Evolutionary conservation across 768 basidiomycete genomes (phyloP).

Genomic region (Lentinula raphanica): DNA sequence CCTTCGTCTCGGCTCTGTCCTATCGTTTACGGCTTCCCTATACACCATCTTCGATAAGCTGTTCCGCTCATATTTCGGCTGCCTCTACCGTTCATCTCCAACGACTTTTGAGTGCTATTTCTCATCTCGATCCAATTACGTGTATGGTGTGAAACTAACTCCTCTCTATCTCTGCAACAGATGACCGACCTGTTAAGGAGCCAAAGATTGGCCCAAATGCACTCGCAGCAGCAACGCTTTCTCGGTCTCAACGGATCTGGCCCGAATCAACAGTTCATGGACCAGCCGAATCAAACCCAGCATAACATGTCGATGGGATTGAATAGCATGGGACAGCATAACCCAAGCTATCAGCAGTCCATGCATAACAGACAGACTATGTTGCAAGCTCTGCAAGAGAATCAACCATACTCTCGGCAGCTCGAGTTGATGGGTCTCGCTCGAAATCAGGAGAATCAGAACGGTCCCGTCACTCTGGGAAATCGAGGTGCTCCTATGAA

Average conservation of each 20-base stretch:
- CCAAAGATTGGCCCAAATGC: conserved; percentile 35
- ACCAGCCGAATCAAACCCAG: conserved; percentile 24
- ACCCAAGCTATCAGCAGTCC: conserved; percentile 23
- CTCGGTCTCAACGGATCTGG: conserved; percentile 20
- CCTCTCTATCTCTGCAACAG: conserved; percentile 24
- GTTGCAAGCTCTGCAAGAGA: conserved; percentile 31
- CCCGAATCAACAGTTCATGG: conserved; percentile 31
- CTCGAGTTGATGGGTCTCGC: conserved; percentile 43
- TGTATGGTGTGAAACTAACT: conserved; percentile 20
- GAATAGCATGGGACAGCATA: conserved; percentile 28
- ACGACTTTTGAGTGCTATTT: background rate
- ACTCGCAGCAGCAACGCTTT: conserved; percentile 41
- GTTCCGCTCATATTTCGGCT: background rate
- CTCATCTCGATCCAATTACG: conserved; percentile 10
- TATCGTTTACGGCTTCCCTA: background rate
- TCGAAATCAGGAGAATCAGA: conserved; percentile 43
- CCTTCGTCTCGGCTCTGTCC: conserved; percentile 1
- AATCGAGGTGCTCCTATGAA: conserved; percentile 17
- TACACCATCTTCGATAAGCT: background rate
- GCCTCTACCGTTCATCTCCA: background rate
- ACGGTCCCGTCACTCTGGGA: conserved; percentile 31
- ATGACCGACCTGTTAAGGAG: conserved; percentile 42
- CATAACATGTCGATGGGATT: conserved; percentile 39
- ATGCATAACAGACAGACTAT: conserved; percentile 29
- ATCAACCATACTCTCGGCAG: conserved; percentile 31